Base-by-base conservation (phyloP, 345 rosid species). In the Eucalyptus caleyi region DNA sequence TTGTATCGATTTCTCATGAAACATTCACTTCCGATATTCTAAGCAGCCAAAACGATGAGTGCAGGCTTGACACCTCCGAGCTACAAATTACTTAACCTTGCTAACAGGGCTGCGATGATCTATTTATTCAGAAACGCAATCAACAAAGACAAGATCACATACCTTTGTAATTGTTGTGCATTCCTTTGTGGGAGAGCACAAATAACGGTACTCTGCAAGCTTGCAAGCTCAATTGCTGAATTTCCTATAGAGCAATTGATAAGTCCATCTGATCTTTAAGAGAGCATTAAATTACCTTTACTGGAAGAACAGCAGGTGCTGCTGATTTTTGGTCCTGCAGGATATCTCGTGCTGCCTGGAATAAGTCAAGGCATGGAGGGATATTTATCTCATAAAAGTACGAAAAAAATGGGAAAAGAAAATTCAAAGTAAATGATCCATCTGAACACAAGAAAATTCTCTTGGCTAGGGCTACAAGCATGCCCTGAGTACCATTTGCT, bases 81-180 rank as follows among this genome's bases (percentile, higher is more conserved):
- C 47, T 21, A 37, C 27, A 21, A 40, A 77, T 5, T 37, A 77
- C 83, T 40, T 77, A 40, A 40, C 27, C 47, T 77, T 77, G 27
- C 30, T 77, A 77, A 87, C 87, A 42, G n/a, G 40, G 80, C 44
- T 80, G 32, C 37, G 56, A 85, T n/a, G 23, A 86, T 88, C 51
- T 32, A 88, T 62, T 59, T 82, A 72, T 77, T 81, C 86, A 89
- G 47, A 56, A 37, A 45, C 60, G 49, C 49, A 32, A 90, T 54
- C 51, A 88, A 14, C 60, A 88, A 44, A 14, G 89, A n/a, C 47
- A 34, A 59, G 16, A 42, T 34, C 50, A 59, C 97, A 32, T 94
- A 96, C 99, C 92, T 94, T 89, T 80, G 92, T 86, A 47, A 87
- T 44, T 90, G 91, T 89, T 86, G 92, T n/a, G 91, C 90, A 92